phyloP scores from a whole-genome alignment of 2,329 filamentous ascomycete genomes.

The Aspergillus sp. region DNA sequence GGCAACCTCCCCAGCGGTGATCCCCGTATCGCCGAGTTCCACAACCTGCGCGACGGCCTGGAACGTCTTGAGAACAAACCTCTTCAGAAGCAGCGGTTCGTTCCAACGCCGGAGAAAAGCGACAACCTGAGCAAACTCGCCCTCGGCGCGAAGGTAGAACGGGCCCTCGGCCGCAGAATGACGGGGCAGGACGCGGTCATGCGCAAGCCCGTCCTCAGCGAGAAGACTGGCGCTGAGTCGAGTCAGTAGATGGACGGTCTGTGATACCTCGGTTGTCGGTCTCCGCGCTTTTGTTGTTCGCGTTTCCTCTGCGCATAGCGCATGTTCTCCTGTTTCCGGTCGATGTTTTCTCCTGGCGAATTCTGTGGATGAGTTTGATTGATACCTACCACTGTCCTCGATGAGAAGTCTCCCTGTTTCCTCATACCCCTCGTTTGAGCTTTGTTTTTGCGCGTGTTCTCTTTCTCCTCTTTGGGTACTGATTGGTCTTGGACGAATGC shows the following conservation, averaged over 20 bases:
- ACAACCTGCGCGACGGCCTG: conserved; percentile 74
- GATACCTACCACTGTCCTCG: conserved; percentile 13
- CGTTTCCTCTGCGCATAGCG: neutral
- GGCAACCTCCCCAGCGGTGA: conserved; percentile 41
- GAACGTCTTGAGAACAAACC: conserved; percentile 89
- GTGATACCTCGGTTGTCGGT: neutral
- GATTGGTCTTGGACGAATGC: neutral
- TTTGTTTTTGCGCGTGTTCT: conserved; percentile 6
- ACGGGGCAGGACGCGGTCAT: conserved; percentile 77
- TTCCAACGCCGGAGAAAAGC: conserved; percentile 73
- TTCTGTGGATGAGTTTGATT: conserved; percentile 13
- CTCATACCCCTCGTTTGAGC: conserved; percentile 17
- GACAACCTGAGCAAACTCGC: conserved; percentile 82
- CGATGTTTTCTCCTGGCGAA: conserved; percentile 10
- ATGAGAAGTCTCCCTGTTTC: conserved; percentile 15
- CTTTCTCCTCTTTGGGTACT: conserved; percentile 1
- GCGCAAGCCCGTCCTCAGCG: conserved; percentile 59
- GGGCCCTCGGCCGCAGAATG: conserved; percentile 83
- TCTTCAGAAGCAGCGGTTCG: conserved; percentile 76
- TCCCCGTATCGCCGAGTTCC: conserved; percentile 61
- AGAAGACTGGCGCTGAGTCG: conserved; percentile 32
- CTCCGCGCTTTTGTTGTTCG: neutral
- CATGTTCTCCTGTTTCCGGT: conserved; percentile 5
- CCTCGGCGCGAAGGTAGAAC: conserved; percentile 84
- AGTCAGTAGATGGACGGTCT: neutral